Evolutionary conservation across 768 basidiomycete species (phyloP).

Genomic region (Fomitopsis pulvina): DNA sequence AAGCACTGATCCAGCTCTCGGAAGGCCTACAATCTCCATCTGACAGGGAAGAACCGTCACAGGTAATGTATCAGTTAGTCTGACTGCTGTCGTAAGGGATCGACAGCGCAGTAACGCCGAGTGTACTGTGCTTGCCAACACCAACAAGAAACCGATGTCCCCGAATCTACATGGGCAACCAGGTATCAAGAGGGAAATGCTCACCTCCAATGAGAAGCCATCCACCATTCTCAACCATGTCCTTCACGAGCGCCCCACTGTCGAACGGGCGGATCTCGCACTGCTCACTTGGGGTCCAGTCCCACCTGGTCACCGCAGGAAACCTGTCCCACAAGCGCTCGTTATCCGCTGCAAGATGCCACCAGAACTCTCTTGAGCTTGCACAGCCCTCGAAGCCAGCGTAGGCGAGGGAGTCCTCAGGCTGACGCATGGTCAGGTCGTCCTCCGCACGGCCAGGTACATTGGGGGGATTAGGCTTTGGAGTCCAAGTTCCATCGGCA

Average conservation of each 20-base stretch:
- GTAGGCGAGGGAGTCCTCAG: constrained; percentile 41
- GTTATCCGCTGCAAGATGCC: constrained; percentile 56
- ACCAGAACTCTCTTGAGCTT: constrained; percentile 51
- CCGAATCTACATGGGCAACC: background rate
- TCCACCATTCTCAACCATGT: constrained; percentile 62
- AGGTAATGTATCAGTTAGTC: too few species aligned
- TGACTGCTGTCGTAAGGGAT: too few species aligned
- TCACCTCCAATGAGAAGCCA: constrained; percentile 63
- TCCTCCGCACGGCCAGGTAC: background rate
- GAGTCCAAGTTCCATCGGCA: constrained; percentile 35
- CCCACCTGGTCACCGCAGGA: constrained; percentile 44
- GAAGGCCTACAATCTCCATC: too few species aligned
- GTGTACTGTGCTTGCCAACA: background rate
- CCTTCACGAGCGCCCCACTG: constrained; percentile 38
- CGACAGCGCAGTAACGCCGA: too few species aligned
- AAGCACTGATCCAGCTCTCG: too few species aligned
- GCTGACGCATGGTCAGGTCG: constrained; percentile 7
- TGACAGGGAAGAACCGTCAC: too few species aligned
- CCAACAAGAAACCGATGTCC: background rate
- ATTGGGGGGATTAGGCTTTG: constrained; percentile 20
- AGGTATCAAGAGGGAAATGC: constrained; percentile 12
- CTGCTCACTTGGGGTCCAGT: constrained; percentile 42
- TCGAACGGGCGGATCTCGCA: constrained; percentile 40
- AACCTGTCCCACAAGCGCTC: constrained; percentile 44
- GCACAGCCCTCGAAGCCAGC: constrained; percentile 60